A percentile compares a stretch with the other conserved stretches of the same genome.
Evolutionary conservation across 371 early-diverging fungal species (phyloP).

Genomic region (Nematocida major): DNA sequence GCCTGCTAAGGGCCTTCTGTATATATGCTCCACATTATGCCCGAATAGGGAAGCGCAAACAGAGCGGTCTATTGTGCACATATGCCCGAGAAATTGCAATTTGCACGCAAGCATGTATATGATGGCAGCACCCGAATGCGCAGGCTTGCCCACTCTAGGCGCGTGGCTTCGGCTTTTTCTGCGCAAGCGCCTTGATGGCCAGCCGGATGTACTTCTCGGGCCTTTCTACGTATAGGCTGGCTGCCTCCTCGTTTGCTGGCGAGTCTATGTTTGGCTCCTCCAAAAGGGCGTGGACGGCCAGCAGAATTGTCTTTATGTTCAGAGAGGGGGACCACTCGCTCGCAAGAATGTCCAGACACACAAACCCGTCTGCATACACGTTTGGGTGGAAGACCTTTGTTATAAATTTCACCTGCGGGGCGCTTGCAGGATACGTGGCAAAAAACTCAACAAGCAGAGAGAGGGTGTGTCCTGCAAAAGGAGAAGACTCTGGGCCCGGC

Average conservation of each 20-base stretch:
- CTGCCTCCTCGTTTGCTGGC: constrained; percentile 95
- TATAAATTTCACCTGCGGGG: constrained; percentile 88
- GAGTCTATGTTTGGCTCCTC: constrained; percentile 93
- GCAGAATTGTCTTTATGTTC: constrained; percentile 85
- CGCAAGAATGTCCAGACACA: constrained; percentile 93
- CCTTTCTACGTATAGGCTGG: constrained; percentile 80
- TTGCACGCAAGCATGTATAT: too few relatives aligned
- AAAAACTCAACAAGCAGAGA: constrained; percentile 87
- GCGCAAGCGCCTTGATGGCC: constrained; percentile 65
- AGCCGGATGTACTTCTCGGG: constrained; percentile 79
- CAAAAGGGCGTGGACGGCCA: constrained; percentile 85
- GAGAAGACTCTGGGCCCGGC: constrained; percentile 87
- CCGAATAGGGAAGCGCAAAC: background rate
- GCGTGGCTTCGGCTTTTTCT: background rate
- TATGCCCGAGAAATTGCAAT: too few relatives aligned
- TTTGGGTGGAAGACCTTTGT: constrained; percentile 97
- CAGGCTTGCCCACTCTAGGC: too few relatives aligned
- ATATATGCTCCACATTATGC: background rate
- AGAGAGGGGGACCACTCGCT: constrained; percentile 83
- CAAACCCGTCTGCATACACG: constrained; percentile 90
- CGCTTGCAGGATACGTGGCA: constrained; percentile 90
- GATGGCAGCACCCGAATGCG: too few relatives aligned
- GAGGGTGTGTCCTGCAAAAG: constrained; percentile 96
- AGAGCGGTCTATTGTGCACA: too few relatives aligned
- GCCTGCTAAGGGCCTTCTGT: background rate